Conservation (phyloP, 176 grass and related monocot species). For the Pontederia crassipes region DNA sequence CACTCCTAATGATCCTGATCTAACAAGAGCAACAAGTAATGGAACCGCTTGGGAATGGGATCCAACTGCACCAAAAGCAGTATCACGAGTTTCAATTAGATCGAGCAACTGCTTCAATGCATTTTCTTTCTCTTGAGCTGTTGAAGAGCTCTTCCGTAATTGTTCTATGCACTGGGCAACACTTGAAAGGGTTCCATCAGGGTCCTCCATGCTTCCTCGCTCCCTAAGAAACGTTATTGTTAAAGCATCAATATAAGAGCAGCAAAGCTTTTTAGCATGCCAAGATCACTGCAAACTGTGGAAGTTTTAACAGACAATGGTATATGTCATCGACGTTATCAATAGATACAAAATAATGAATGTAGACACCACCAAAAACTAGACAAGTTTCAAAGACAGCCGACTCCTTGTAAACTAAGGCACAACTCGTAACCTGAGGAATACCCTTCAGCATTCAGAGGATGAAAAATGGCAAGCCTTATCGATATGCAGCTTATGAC, state of each 20-base stretch:
- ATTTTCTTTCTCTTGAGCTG: slow-evolving; percentile 20
- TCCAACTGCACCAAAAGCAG: slow-evolving; percentile 15
- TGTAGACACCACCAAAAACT: too few relatives aligned
- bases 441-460: too few relatives aligned
- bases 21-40: slow-evolving; percentile 17
- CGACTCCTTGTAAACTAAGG: too few relatives aligned
- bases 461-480: too few relatives aligned
- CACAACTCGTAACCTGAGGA: too few relatives aligned
- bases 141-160: slow-evolving; percentile 6
- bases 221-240: slow-evolving; percentile 1
- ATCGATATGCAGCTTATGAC: too few relatives aligned
- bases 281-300: too few relatives aligned
- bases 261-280: neutral
- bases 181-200: slow-evolving; percentile 23
- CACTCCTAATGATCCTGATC: slow-evolving; percentile 10
- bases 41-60: slow-evolving; percentile 20
- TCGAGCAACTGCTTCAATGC: slow-evolving; percentile 13
- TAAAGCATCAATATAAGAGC: neutral
- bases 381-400: too few relatives aligned
- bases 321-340: too few relatives aligned
- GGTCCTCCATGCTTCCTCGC: slow-evolving; percentile 3
- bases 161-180: slow-evolving; percentile 18
- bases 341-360: too few relatives aligned
- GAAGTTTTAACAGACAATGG: too few relatives aligned
- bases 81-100: slow-evolving; percentile 14